phyloP scores from a whole-genome alignment of 495 filamentous ascomycete species.

The Podospora tetraspora region DNA sequence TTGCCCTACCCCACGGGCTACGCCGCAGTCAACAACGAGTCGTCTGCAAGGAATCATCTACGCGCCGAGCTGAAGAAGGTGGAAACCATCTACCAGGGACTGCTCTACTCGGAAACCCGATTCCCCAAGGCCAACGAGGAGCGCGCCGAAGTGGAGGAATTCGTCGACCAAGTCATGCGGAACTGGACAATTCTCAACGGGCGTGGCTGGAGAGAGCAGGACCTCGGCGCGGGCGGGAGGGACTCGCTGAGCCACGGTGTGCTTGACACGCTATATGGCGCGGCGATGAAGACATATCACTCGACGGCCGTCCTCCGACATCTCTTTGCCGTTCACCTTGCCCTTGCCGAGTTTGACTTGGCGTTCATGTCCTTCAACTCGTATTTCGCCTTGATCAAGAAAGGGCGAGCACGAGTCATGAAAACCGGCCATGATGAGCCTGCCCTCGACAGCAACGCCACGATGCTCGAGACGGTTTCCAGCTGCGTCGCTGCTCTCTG shows the following conservation, averaged over 20 bases:
- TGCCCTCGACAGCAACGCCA: conserved; percentile 71
- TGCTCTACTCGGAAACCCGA: conserved; percentile 63
- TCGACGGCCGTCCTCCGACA: conserved; percentile 81
- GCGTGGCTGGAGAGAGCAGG: conserved; percentile 66
- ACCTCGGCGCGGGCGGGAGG: conserved; percentile 74
- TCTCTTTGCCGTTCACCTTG: conserved; percentile 80
- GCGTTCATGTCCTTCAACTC: conserved; percentile 83
- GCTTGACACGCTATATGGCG: conserved; percentile 79
- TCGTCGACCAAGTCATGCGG: conserved; percentile 68
- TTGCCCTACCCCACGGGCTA: conserved; percentile 46
- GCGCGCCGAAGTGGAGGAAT: conserved; percentile 71
- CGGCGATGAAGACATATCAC: conserved; percentile 88
- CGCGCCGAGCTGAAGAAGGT: conserved; percentile 66
- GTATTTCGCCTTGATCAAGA: conserved; percentile 78
- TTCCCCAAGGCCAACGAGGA: conserved; percentile 78
- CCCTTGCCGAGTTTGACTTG: conserved; percentile 81
- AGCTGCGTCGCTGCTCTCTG: conserved; percentile 77
- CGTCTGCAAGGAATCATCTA: conserved; percentile 58
- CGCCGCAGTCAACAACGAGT: conserved; percentile 33
- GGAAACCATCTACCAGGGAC: conserved; percentile 66
- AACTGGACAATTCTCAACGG: conserved; percentile 84
- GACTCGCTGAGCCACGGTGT: conserved; percentile 63
- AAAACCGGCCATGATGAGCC: conserved; percentile 69
- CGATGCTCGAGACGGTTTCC: conserved; percentile 65
- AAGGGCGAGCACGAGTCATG: conserved; percentile 70